Evolutionary conservation across 352 stramenopile species (phyloP), one percentile per base, ranked within the genome.

Genomic region (Globisporangium okanoganense): DNA sequence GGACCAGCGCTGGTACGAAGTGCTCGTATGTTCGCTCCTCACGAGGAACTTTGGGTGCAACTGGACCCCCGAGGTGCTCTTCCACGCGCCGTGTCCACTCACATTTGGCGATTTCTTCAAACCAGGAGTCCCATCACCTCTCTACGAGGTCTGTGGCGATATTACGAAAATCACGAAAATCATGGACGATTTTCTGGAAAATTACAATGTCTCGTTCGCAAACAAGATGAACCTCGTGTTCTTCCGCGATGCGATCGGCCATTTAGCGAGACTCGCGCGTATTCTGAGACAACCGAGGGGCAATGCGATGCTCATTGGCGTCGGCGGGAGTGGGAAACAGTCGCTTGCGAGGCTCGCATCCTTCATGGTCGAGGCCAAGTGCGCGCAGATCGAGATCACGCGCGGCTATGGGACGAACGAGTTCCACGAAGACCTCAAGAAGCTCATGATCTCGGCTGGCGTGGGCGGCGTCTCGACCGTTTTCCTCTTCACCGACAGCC

Each of bases 171-270:
- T 97, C 36, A 88, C 85, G 3, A 83, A 87, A 62, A 69, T 97
- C 44, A 82, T 98, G 69, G 82, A 97, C 55, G 91, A 98, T 63
- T 87, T 86, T 33, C 69, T 98, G 5, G 93, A 98, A 44, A 93
- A 97, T 53, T 98, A 98, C 77, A 98, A 98, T 67, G 82, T 97
- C 47, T 81, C 65, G 13, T 97, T 96, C 56, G 79, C 92, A 4
- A 98, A 92, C 64, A 92, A 96, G 66, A 98, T 98, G 94, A 96
- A 98, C 47, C 69, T 98, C 20, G 95, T 98, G 0, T 98, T 98
- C 67, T 98, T 98, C 71, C 70, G 78, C 0, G 95, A 98, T 52
- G 95, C 95, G 2, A 83, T 98, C 27, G 82, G 73, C 0, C 95
- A 98, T 56, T 75, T 98, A 10, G 73, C 85, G 2, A 76, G 94